phyloP scores from a whole-genome alignment of 2,329 filamentous ascomycete species.

The Paraphoma sp. region DNA sequence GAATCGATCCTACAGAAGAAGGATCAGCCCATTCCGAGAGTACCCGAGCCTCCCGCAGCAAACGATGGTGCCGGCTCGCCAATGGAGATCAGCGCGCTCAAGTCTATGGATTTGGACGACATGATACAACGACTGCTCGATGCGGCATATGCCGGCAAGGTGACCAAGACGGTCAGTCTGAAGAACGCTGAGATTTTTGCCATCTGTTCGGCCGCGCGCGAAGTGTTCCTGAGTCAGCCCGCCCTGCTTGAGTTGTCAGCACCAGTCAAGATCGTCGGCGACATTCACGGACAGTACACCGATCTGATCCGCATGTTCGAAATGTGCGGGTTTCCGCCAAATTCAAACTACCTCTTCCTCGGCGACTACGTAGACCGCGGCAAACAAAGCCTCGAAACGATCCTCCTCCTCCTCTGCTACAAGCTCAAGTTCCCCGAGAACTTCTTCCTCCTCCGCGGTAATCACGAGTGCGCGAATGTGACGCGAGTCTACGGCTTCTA shows the following conservation, averaged over 20 bases:
- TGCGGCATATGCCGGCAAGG: slow-evolving; percentile 93
- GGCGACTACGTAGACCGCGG: slow-evolving; percentile 97
- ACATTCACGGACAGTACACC: slow-evolving; percentile 96
- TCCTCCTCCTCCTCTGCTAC: slow-evolving; percentile 90
- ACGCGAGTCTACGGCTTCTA: slow-evolving; percentile 97
- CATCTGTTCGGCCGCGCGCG: slow-evolving; percentile 87
- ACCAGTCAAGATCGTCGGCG: slow-evolving; percentile 96
- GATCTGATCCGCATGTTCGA: slow-evolving; percentile 97
- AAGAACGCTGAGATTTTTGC: slow-evolving; percentile 98
- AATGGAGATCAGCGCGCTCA: slow-evolving; percentile 88
- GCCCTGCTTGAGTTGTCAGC: slow-evolving; percentile 90
- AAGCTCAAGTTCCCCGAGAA: slow-evolving; percentile 98
- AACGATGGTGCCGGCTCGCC: slow-evolving; percentile 61
- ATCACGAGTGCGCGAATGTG: slow-evolving; percentile 96
- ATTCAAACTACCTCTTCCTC: slow-evolving; percentile 89
- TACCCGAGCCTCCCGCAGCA: slow-evolving; percentile 56
- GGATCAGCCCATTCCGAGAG: slow-evolving; percentile 71
- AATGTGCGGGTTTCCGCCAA: slow-evolving; percentile 96
- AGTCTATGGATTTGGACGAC: slow-evolving; percentile 92
- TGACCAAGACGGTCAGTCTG: slow-evolving; percentile 95
- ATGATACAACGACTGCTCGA: slow-evolving; percentile 95
- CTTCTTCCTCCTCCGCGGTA: slow-evolving; percentile 92
- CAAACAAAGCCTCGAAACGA: slow-evolving; percentile 95
- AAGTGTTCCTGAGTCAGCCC: slow-evolving; percentile 89
- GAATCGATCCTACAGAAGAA: slow-evolving; percentile 90